Conservation (phyloP, 2,329 filamentous ascomycete genomes). For the Septoria linicola region DNA sequence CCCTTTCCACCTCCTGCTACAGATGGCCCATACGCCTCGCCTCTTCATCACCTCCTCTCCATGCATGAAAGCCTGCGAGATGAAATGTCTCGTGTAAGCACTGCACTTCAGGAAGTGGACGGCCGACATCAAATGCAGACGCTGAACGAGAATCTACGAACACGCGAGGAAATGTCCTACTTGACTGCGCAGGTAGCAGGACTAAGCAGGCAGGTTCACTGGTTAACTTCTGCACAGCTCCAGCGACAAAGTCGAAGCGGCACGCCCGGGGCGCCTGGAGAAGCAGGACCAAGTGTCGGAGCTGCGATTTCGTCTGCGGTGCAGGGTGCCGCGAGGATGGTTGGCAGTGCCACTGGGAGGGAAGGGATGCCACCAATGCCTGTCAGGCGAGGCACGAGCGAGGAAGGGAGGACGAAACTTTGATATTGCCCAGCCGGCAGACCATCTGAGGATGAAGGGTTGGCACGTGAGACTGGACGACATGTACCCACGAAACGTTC, state of each 20-base stretch:
- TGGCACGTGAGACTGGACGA: neutral
- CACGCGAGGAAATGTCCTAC: slow-evolving; percentile 62
- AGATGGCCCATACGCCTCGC: slow-evolving; percentile 44
- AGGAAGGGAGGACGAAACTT: slow-evolving; percentile 41
- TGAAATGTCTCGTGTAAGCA: slow-evolving; percentile 56
- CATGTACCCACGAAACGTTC: neutral
- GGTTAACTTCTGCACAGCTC: slow-evolving; percentile 59
- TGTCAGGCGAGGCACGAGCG: slow-evolving; percentile 35
- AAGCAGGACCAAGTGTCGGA: slow-evolving; percentile 29
- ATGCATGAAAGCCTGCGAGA: slow-evolving; percentile 62
- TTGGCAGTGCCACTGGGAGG: slow-evolving; percentile 20
- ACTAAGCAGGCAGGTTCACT: slow-evolving; percentile 61
- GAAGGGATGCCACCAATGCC: slow-evolving; percentile 16
- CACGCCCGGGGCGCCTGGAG: slow-evolving; percentile 19
- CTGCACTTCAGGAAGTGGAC: slow-evolving; percentile 59
- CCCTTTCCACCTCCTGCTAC: slow-evolving; percentile 30
- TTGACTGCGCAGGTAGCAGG: slow-evolving; percentile 59
- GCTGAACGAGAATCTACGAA: slow-evolving; percentile 61
- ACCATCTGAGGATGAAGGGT: too few species aligned
- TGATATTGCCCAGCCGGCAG: too few species aligned
- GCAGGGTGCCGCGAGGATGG: slow-evolving; percentile 32
- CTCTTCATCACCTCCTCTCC: slow-evolving; percentile 59
- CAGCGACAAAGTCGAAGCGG: slow-evolving; percentile 40
- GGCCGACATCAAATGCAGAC: slow-evolving; percentile 62
- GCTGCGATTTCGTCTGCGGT: slow-evolving; percentile 34